phyloP scores from a whole-genome alignment of 805 yeast species.

The Schwanniomyces pseudopolymorphus region DNA sequence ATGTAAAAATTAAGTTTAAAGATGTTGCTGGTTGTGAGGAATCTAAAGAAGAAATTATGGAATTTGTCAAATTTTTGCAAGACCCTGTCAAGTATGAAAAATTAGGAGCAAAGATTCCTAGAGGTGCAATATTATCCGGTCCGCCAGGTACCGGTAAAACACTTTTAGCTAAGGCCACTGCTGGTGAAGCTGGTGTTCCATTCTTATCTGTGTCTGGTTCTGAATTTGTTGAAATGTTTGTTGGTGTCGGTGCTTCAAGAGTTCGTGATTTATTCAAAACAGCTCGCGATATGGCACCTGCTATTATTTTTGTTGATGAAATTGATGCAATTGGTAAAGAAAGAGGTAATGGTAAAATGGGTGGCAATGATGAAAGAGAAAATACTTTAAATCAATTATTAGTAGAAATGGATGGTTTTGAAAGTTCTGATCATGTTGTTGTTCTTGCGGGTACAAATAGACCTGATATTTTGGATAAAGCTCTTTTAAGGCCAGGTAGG shows the following conservation, averaged over 20 bases:
- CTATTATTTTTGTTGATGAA: slow-evolving; percentile 90
- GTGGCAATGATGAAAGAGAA: slow-evolving; percentile 92
- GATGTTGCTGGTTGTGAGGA: slow-evolving; percentile 96
- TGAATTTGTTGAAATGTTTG: slow-evolving; percentile 98
- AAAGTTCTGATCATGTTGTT: slow-evolving; percentile 84
- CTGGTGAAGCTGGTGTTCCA: slow-evolving; percentile 96
- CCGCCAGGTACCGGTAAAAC: slow-evolving; percentile 99
- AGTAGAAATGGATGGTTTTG: slow-evolving; percentile 96
- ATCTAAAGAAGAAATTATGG: slow-evolving; percentile 94
- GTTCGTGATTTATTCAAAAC: slow-evolving; percentile 90
- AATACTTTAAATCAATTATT: slow-evolving; percentile 87
- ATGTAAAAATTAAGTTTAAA: slow-evolving; percentile 75
- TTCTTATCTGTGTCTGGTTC: slow-evolving; percentile 94
- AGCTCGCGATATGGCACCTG: slow-evolving; percentile 87
- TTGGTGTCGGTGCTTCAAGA: slow-evolving; percentile 97
- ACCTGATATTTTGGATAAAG: slow-evolving; percentile 86
- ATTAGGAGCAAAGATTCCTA: slow-evolving; percentile 90
- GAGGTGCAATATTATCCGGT: slow-evolving; percentile 93
- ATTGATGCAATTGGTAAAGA: slow-evolving; percentile 95
- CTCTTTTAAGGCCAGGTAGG: slow-evolving; percentile 91
- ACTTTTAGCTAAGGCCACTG: slow-evolving; percentile 88
- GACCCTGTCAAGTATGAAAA: slow-evolving; percentile 81
- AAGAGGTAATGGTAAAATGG: slow-evolving; percentile 66
- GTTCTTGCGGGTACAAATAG: slow-evolving; percentile 95
- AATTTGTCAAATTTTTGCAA: slow-evolving; percentile 85